Evolutionary conservation across 2,329 filamentous ascomycete species (phyloP), one percentile per base, ranked within the genome.

Genomic region (Sordariomycetes sp.): DNA sequence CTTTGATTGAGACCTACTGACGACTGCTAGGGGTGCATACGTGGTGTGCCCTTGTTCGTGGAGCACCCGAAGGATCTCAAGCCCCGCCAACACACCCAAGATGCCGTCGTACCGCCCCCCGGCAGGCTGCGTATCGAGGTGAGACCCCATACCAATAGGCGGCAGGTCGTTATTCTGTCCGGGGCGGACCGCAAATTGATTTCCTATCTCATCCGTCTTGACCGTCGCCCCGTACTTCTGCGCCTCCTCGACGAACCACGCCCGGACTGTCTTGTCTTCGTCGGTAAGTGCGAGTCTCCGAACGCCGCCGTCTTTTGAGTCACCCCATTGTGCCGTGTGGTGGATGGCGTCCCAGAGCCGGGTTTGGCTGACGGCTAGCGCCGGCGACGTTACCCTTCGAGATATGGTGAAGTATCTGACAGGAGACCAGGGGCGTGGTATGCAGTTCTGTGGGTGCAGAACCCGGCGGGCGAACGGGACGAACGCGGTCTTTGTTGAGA

Each of bases 81-180:
- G 75, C 0, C 83, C 88, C 1, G 87, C 82, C 24, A 81, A 77
- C 10, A 92, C 80, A n/a, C 88, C 89, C 0, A 93, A 71, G 54
- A 91, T 89, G 0, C 88, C 88, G 67, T 90, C 87, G 62, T 90
- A 89, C 20, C 86, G 71, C 0, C 85, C 85, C 1, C 85, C 86
- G 3, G 70, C 71, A 2, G 81, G 80, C 62, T 84, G 81, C 0
- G 81, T 84, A 65, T 86, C 83, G 2, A 86, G 69, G 69, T 90
- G 87, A 10, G 82, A 87, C 5, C 87, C 87, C 14, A 82, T 84
- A 62, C 82, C 86, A 1, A 84, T 87, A 1, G 87, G 79, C 10
- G 81, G 77, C 1, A 79, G 81, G 35, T 79, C 76, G 22, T 77
- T 73, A 54, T 72, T 70, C 58, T 79, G 72, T 1, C 88, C 88